Evolutionary conservation across 2,329 filamentous ascomycete species (phyloP).

Genomic region (Sclerotinia borealis): DNA sequence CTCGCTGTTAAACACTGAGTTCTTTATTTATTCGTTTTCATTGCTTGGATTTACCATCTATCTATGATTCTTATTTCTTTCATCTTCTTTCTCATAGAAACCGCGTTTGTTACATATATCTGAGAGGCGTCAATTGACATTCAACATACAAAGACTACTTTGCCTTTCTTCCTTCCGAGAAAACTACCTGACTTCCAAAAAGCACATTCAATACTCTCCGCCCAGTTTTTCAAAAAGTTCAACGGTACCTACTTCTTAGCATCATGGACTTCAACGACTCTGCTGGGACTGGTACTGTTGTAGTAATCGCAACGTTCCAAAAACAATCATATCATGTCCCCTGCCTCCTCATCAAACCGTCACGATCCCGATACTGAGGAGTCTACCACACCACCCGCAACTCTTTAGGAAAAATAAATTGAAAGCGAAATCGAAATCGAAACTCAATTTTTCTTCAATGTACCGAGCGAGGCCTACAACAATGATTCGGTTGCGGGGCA

Average conservation of each 20-base stretch:
- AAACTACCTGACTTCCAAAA: not conserved
- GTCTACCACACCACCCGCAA: not conserved
- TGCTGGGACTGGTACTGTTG: not conserved
- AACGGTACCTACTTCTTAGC: too few relatives aligned
- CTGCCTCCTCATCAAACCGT: too few relatives aligned
- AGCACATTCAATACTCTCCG: too few relatives aligned
- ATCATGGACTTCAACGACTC: not conserved
- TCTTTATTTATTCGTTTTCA: too few relatives aligned
- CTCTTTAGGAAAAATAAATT: not conserved
- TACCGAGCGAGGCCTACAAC: too few relatives aligned
- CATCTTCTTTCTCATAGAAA: not conserved
- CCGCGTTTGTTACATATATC: not conserved
- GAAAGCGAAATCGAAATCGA: not conserved
- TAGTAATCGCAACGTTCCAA: not conserved
- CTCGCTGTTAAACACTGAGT: too few relatives aligned
- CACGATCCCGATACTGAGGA: not conserved
- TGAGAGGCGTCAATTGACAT: too few relatives aligned
- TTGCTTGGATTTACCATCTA: not conserved
- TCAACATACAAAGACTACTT: too few relatives aligned
- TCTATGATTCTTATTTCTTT: not conserved
- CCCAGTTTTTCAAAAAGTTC: too few relatives aligned
- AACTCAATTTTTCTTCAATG: not conserved
- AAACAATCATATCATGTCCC: not conserved
- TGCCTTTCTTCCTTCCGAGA: not conserved
- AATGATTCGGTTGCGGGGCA: too few relatives aligned